Evolutionary conservation across 176 grass and related monocot genomes (phyloP).

Genomic region (Carex scoparia): DNA sequence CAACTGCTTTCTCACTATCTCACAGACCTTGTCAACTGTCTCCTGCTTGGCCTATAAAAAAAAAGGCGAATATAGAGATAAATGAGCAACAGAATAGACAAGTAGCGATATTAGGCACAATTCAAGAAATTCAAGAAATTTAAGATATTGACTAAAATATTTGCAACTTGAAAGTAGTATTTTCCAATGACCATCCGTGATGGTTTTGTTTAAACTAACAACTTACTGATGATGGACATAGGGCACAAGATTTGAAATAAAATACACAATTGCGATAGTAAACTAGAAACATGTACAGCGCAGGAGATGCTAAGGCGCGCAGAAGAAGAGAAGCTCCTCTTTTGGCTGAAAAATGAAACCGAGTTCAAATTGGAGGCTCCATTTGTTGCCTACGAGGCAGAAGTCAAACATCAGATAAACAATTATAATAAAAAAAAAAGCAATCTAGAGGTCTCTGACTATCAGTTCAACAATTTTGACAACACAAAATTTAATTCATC

Average conservation of each 20-base stretch:
- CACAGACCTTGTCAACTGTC: conserved; percentile 18
- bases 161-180: background rate
- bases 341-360: conserved; percentile 10
- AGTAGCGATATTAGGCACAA: background rate
- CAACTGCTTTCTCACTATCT: conserved; percentile 17
- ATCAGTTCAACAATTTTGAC: background rate
- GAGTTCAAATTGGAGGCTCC: background rate
- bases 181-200: background rate
- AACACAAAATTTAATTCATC: background rate
- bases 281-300: background rate
- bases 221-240: background rate
- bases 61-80: background rate
- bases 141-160: background rate
- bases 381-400: background rate
- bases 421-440: background rate
- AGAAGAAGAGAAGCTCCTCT: conserved; percentile 14
- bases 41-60: conserved; percentile 1
- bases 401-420: conserved; percentile 8
- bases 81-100: background rate
- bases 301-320: background rate
- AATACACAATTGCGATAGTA: background rate
- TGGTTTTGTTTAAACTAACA: background rate
- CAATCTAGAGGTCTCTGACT: background rate
- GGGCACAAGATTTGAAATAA: background rate
- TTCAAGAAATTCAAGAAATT: background rate